A percentile compares a stretch with the other conserved stretches of the same genome.
Conservation (phyloP, 768 basidiomycete genomes). For the Psilocybe cubensis region DNA sequence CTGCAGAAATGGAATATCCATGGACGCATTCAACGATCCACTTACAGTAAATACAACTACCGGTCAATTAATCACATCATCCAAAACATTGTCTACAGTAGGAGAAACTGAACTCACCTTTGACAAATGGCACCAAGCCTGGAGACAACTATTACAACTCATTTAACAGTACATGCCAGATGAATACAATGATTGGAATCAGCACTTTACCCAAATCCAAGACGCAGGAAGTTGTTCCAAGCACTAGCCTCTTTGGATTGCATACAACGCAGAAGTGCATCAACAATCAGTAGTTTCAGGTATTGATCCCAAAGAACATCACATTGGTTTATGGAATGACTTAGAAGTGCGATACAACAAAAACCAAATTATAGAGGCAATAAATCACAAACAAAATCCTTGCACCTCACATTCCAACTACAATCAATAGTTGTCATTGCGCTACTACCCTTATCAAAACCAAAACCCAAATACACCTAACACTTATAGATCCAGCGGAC, state of each 20-base stretch:
- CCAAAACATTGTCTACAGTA: constrained; percentile 8
- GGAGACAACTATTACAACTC: constrained; percentile 17
- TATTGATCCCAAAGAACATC: constrained; percentile 11
- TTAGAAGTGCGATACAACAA: constrained; percentile 5
- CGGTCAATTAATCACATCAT: constrained; percentile 8
- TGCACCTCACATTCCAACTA: background rate
- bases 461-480: background rate
- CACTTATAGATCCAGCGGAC: background rate
- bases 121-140: constrained; percentile 26
- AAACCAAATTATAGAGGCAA: background rate
- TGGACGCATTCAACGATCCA: background rate
- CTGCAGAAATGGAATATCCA: background rate
- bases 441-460: background rate
- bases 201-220: constrained; percentile 17
- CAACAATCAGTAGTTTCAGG: background rate
- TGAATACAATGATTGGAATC: constrained; percentile 10
- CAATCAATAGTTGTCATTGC: background rate
- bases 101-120: constrained; percentile 20
- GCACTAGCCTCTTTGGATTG: constrained; percentile 16
- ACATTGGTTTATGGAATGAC: constrained; percentile 14
- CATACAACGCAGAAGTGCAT: constrained; percentile 19
- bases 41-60: background rate
- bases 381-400: background rate
- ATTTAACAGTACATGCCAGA: constrained; percentile 14
- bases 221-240: constrained; percentile 1